Conservation (phyloP, 2,329 filamentous ascomycete genomes). For the Blastomyces parvus region DNA sequence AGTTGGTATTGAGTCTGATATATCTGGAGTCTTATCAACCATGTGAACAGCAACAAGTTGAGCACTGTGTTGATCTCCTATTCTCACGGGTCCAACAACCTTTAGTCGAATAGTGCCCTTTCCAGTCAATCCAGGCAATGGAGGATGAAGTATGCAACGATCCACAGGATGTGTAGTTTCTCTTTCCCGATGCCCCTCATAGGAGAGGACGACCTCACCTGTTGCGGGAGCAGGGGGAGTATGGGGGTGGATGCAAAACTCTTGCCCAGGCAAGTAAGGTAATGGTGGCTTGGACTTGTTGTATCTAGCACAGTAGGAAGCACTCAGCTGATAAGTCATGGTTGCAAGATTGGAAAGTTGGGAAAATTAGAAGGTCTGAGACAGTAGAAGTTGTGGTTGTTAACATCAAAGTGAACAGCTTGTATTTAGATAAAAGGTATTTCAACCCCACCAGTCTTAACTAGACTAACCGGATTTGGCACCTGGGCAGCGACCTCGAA, state of each 20-base stretch:
- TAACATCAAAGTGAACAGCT: neutral
- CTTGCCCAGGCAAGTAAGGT: neutral
- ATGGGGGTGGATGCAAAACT: neutral
- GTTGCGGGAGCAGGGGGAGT: slow-evolving; percentile 2
- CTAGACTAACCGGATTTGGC: too few species aligned
- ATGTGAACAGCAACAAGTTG: slow-evolving; percentile 7
- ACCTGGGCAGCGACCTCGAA: too few species aligned
- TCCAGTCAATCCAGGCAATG: slow-evolving; percentile 1
- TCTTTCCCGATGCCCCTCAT: neutral
- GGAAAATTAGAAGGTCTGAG: neutral
- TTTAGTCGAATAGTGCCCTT: slow-evolving; percentile 3
- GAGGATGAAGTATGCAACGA: slow-evolving; percentile 1
- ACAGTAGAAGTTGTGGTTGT: neutral
- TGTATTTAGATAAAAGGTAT: slow-evolving; percentile 1
- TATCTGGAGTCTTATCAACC: neutral
- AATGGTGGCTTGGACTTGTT: slow-evolving; percentile 4
- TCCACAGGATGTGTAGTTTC: slow-evolving; percentile 1
- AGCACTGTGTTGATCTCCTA: slow-evolving; percentile 9
- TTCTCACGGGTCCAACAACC: slow-evolving; percentile 1
- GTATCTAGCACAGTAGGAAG: slow-evolving; percentile 1
- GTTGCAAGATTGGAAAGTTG: slow-evolving; percentile 1
- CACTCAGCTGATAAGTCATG: slow-evolving; percentile 6
- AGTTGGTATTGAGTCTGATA: neutral
- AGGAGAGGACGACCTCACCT: neutral
- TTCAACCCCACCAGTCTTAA: slow-evolving; percentile 38